phyloP scores from a whole-genome alignment of 2,329 filamentous ascomycete genomes.

The Sporothrix pseudoabietina region DNA sequence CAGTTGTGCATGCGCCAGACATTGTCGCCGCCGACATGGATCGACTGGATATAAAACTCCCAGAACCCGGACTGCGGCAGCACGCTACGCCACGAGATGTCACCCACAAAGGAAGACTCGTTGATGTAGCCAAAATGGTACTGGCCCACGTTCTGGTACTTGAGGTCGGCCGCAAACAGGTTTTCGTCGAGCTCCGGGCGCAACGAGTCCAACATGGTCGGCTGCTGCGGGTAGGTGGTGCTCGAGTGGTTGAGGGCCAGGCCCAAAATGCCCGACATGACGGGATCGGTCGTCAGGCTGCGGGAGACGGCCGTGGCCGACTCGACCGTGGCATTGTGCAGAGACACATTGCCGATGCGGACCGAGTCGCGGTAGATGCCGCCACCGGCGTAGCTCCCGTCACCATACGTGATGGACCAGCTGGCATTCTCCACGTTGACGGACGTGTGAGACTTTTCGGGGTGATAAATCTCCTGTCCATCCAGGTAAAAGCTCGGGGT shows the following conservation, averaged over 20 bases:
- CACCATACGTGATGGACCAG: slow-evolving; percentile 55
- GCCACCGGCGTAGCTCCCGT: slow-evolving; percentile 50
- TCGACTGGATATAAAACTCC: slow-evolving; percentile 44
- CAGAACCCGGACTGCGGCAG: slow-evolving; percentile 55
- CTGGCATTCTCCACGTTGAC: slow-evolving; percentile 46
- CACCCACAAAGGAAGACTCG: slow-evolving; percentile 43
- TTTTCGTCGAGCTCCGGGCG: slow-evolving; percentile 45
- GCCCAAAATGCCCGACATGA: slow-evolving; percentile 56
- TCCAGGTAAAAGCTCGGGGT: slow-evolving; percentile 51
- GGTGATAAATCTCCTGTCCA: slow-evolving; percentile 49
- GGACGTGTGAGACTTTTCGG: slow-evolving; percentile 51
- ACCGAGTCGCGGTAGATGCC: slow-evolving; percentile 56
- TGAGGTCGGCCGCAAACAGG: slow-evolving; percentile 55
- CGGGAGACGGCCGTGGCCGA: slow-evolving; percentile 48
- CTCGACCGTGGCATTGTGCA: slow-evolving; percentile 53
- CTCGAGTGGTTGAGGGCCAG: slow-evolving; percentile 52
- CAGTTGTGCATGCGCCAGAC: slow-evolving; percentile 47
- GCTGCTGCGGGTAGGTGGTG: slow-evolving; percentile 48
- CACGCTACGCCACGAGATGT: slow-evolving; percentile 51
- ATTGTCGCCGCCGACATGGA: slow-evolving; percentile 42
- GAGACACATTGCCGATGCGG: slow-evolving; percentile 48
- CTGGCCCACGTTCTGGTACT: slow-evolving; percentile 50
- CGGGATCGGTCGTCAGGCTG: slow-evolving; percentile 48
- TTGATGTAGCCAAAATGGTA: slow-evolving; percentile 58
- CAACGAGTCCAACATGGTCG: slow-evolving; percentile 51